These are phyloP conservation scores for Erodium trifolium DNA, from an alignment of 441 rosid species.

Conservation along the genomic window DNA sequence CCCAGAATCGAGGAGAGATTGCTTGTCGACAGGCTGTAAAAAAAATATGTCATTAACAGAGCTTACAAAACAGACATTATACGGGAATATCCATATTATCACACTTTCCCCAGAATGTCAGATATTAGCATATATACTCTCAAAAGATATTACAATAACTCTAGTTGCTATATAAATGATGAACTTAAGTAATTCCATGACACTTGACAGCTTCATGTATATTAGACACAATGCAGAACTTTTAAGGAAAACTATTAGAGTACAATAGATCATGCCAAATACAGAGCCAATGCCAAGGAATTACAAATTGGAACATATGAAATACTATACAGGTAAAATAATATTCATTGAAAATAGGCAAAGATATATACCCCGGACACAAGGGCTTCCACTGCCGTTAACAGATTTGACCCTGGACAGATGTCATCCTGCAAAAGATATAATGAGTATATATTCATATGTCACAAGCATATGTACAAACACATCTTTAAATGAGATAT, in stretches of 20 bases:
- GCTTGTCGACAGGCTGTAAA: constrained; percentile 91
- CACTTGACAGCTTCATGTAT: not conserved
- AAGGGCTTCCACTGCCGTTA: constrained; percentile 84
- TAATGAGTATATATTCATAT: constrained; percentile 18
- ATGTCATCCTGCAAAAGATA: constrained; percentile 66
- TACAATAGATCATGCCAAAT: not conserved
- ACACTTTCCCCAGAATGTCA: too few relatives aligned
- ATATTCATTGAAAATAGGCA: constrained; percentile 10
- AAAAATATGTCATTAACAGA: constrained; percentile 13
- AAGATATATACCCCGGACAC: constrained; percentile 78
- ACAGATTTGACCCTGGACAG: constrained; percentile 84
- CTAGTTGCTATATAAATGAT: not conserved
- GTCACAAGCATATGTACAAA: constrained; percentile 7
- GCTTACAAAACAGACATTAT: constrained; percentile 16
- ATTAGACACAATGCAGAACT: not conserved
- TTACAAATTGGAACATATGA: not conserved
- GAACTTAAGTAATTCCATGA: constrained; percentile 2
- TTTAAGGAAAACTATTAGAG: not conserved
- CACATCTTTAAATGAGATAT: constrained; percentile 18
- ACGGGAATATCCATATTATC: too few relatives aligned
- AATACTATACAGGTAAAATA: not conserved
- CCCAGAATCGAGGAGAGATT: constrained; percentile 96
- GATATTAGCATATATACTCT: not conserved
- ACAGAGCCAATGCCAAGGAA: not conserved
- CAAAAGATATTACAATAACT: not conserved